These are phyloP conservation scores for Pseudocercospora fijiensis DNA, from an alignment of 2,329 filamentous ascomycete genomes.

Conservation along the genomic window DNA sequence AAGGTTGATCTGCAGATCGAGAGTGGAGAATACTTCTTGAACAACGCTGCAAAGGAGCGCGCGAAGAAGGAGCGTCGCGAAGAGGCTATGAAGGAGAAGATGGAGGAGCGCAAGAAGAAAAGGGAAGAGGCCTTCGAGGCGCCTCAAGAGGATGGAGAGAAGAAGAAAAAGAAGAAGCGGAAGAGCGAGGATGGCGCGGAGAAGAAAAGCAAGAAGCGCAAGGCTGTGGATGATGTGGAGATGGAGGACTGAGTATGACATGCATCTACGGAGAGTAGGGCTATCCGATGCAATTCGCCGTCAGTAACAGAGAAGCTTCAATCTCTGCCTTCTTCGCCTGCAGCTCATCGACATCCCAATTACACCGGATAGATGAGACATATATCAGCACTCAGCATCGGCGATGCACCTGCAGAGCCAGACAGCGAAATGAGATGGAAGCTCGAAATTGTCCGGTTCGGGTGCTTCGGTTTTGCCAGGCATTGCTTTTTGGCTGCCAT, in stretches of 20 bases:
- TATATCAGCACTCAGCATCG: constrained; percentile 44
- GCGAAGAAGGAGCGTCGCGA: constrained; percentile 74
- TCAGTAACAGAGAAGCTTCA: neutral
- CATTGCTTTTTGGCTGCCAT: neutral
- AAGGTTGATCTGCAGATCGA: constrained; percentile 98
- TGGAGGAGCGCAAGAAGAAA: constrained; percentile 83
- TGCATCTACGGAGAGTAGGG: neutral
- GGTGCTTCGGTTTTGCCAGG: neutral
- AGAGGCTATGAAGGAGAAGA: constrained; percentile 82
- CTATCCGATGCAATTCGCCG: constrained; percentile 5
- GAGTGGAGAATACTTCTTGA: constrained; percentile 93
- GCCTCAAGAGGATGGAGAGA: constrained; percentile 69
- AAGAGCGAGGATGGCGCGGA: constrained; percentile 46
- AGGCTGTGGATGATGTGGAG: constrained; percentile 34
- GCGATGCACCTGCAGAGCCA: constrained; percentile 43
- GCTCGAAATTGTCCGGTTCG: neutral
- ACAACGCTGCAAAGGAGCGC: constrained; percentile 87
- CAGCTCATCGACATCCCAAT: constrained; percentile 22
- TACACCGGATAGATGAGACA: constrained; percentile 34
- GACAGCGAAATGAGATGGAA: constrained; percentile 30
- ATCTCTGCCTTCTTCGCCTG: neutral
- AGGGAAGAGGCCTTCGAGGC: constrained; percentile 82
- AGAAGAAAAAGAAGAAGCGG: constrained; percentile 54
- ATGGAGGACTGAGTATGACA: constrained; percentile 24
- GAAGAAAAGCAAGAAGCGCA: constrained; percentile 45